Conservation (phyloP, 2,329 filamentous ascomycete genomes). For the Colletotrichum filicis region DNA sequence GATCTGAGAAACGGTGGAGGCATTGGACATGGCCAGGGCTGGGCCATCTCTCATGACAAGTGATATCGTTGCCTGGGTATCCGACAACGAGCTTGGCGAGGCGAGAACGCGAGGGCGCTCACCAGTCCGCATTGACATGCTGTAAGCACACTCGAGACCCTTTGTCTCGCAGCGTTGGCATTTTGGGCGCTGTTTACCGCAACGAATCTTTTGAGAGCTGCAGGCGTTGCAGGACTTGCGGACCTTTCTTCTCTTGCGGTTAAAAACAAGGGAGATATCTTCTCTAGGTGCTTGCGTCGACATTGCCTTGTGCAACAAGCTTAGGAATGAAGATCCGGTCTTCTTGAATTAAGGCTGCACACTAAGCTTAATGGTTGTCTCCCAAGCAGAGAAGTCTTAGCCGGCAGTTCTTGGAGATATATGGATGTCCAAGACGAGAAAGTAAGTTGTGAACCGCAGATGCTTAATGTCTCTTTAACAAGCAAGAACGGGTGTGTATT, state of each 20-base stretch:
- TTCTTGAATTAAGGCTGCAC: background rate
- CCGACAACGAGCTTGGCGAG: background rate
- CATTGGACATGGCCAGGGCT: background rate
- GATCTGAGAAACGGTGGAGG: background rate
- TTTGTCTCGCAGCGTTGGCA: constrained; percentile 8
- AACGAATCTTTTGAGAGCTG: constrained; percentile 21
- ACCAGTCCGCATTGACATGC: constrained; percentile 21
- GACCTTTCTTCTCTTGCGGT: constrained; percentile 11
- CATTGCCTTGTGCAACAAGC: background rate
- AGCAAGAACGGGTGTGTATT: too few relatives aligned
- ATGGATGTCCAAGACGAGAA: too few relatives aligned
- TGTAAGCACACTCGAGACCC: constrained; percentile 10
- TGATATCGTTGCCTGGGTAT: background rate
- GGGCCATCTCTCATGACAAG: background rate
- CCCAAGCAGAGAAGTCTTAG: too few relatives aligned
- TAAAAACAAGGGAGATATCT: background rate
- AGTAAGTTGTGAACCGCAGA: too few relatives aligned
- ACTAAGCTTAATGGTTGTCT: background rate
- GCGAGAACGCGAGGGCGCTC: constrained; percentile 3
- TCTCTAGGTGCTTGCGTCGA: constrained; percentile 2
- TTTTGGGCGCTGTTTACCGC: constrained; percentile 15
- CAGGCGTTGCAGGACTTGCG: constrained; percentile 19
- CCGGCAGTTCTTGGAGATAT: too few relatives aligned
- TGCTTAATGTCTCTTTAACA: too few relatives aligned
- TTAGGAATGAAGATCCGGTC: too few relatives aligned